Base-by-base conservation (phyloP, 2,329 filamentous ascomycete species). In the Camptophora hylomeconis region DNA sequence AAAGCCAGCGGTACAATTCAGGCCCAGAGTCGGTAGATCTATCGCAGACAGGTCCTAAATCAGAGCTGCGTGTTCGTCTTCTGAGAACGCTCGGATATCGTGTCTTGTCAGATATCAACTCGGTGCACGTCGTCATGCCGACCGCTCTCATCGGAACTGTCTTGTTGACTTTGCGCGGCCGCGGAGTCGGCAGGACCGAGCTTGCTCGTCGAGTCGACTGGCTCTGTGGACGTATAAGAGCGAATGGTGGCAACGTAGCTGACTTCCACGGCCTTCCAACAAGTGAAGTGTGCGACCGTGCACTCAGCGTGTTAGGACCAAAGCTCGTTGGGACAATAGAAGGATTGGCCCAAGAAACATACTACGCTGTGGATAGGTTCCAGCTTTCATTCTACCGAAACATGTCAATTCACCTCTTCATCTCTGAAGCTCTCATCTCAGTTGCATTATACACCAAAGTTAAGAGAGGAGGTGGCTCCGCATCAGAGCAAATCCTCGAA, bases 391-490 rank as follows among this genome's bases (percentile, higher is more conserved):
- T 98, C 55, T 98, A 98, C 57, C 77, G 89, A 29, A 98, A 98
- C 55, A 95, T 95, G 89, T 94, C 87, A 0, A 98, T 98, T 37
- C 89, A 98, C 50, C 69, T 98, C 4, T 98, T 98, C 53, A 89
- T 98, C 33, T 79, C 83, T 2, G 86, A 95, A 51, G 80, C 87
- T 0, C 64, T 98, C 4, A 82, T 95, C 13, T 89, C 82, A 37
- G 82, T 77, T 4, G 80, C 80, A 16, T 76, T 98, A 65, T 98
- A 98, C 53, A 89, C 76, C 0, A 72, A 73, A 24, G 80, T 95
- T 31, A 98, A 98, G 54, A 74, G 75, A 38, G 89, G 89, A 10
- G 87, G 87, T n/a, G 82, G 80, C 0, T 79, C 81, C 0, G 65
- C 75, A 3, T 72, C 79, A 41, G 83, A 95, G 49, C 72, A 79